These are phyloP conservation scores for Plasmopara viticola DNA, from an alignment of 352 stramenopile species.

Conservation along the genomic window DNA sequence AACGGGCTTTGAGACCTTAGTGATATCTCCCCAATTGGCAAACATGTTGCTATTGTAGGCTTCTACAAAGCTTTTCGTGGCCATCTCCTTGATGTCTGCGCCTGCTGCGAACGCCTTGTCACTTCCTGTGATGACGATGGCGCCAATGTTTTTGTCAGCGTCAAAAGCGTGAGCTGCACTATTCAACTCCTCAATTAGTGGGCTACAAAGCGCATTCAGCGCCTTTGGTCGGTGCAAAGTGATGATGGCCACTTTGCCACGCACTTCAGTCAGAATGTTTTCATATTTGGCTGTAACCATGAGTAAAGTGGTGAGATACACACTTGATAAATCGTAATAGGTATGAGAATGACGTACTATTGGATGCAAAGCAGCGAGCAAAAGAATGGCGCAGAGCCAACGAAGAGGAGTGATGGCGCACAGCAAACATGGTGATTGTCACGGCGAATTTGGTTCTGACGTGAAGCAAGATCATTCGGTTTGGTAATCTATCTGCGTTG, in stretches of 20 bases:
- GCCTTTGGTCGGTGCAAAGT: conserved; percentile 95
- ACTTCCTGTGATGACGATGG: conserved; percentile 95
- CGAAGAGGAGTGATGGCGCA: conserved; percentile 25
- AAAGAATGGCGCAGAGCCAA: conserved; percentile 21
- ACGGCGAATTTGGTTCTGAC: conserved; percentile 13
- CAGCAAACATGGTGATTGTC: conserved; percentile 36
- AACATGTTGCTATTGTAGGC: conserved; percentile 96
- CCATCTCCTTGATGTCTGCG: conserved; percentile 98
- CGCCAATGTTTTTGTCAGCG: conserved; percentile 88
- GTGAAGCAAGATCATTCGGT: background rate
- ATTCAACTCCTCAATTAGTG: conserved; percentile 93
- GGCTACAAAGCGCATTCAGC: conserved; percentile 95
- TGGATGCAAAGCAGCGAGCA: conserved; percentile 45
- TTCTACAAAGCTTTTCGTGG: conserved; percentile 88
- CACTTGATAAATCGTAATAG: background rate
- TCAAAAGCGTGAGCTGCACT: conserved; percentile 90
- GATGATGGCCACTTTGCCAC: conserved; percentile 91
- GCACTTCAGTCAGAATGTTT: conserved; percentile 82
- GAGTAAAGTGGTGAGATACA: background rate
- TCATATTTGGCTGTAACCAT: conserved; percentile 63
- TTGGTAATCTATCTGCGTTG: background rate
- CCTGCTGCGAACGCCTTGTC: conserved; percentile 96
- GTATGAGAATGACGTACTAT: conserved; percentile 22
- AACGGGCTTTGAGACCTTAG: conserved; percentile 91
- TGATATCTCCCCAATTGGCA: conserved; percentile 93